phyloP scores from a whole-genome alignment of 352 stramenopile species.

The Phytophthora podocarpi region DNA sequence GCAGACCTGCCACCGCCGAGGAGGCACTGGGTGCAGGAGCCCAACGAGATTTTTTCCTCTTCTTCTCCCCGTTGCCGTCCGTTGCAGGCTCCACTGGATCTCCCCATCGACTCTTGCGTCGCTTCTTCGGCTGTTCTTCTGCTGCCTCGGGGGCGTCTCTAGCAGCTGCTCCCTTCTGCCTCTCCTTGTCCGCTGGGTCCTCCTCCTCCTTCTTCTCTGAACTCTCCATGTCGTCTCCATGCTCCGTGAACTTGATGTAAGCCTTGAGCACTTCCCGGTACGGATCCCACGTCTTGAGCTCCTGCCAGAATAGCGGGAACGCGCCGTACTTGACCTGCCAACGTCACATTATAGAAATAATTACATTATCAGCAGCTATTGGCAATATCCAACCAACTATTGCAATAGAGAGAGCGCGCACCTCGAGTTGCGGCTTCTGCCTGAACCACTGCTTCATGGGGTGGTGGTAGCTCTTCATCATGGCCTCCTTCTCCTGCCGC shows the following conservation, averaged over 20 bases:
- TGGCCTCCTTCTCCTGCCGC: constrained; percentile 84
- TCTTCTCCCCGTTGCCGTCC: constrained; percentile 49
- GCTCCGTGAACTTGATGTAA: constrained; percentile 87
- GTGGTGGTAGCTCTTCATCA: constrained; percentile 89
- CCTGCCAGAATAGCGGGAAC: constrained; percentile 95
- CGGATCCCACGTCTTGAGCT: constrained; percentile 93
- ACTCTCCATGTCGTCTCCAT: constrained; percentile 32
- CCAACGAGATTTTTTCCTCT: constrained; percentile 85
- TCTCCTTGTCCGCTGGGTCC: constrained; percentile 16
- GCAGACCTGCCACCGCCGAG: constrained; percentile 49
- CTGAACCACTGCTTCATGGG: constrained; percentile 91
- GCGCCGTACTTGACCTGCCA: constrained; percentile 82
- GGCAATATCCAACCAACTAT: too few relatives aligned
- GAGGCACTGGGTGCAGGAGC: constrained; percentile 49
- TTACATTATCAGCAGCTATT: constrained; percentile 4
- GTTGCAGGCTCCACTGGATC: constrained; percentile 51
- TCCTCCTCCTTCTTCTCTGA: constrained; percentile 3
- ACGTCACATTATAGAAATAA: constrained; percentile 13
- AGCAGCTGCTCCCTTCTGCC: constrained; percentile 3
- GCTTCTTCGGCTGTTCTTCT: constrained; percentile 64
- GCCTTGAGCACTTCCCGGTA: constrained; percentile 93
- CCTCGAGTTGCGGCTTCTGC: constrained; percentile 56
- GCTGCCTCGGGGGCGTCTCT: constrained; percentile 19
- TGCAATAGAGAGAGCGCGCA: too few relatives aligned
- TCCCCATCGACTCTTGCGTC: constrained; percentile 88